Evolutionary conservation across 305 asterid genomes (phyloP).

Genomic region (Coffea humblotiana): DNA sequence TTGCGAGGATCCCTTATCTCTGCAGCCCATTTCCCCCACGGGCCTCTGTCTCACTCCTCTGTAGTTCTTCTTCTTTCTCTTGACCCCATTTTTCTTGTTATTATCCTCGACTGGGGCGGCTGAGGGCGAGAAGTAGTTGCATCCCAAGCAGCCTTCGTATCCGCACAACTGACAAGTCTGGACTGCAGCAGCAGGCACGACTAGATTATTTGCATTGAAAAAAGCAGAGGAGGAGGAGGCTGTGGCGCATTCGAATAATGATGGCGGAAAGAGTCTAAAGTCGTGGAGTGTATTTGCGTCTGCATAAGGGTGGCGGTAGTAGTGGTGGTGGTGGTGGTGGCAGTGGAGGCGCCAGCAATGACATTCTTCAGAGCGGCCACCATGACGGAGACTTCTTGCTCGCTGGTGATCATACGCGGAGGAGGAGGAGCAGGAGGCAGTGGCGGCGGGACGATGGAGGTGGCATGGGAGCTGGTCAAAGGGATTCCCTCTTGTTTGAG

Average conservation of each 20-base stretch:
- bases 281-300: slow-evolving; percentile 10
- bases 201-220: background rate
- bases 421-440: slow-evolving; percentile 9
- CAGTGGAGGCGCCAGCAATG: slow-evolving; percentile 34
- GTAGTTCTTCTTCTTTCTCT: slow-evolving; percentile 75
- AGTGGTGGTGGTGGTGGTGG: background rate
- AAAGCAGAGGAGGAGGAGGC: slow-evolving; percentile 1
- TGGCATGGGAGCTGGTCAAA: background rate
- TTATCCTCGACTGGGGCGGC: slow-evolving; percentile 23
- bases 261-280: slow-evolving; percentile 8
- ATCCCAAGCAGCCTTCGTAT: slow-evolving; percentile 68
- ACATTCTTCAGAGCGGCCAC: slow-evolving; percentile 61
- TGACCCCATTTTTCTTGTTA: slow-evolving; percentile 25
- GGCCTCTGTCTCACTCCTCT: slow-evolving; percentile 94
- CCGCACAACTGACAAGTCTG: slow-evolving; percentile 54
- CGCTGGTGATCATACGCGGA: slow-evolving; percentile 32
- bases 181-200: slow-evolving; percentile 27
- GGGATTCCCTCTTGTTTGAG: slow-evolving; percentile 25
- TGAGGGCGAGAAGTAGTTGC: slow-evolving; percentile 46
- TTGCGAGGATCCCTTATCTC: slow-evolving; percentile 81
- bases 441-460: background rate
- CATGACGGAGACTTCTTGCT: slow-evolving; percentile 64
- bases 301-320: background rate
- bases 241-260: background rate
- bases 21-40: slow-evolving; percentile 97